Conservation (phyloP, 306 rosid genomes). For the Malus sieversii region DNA sequence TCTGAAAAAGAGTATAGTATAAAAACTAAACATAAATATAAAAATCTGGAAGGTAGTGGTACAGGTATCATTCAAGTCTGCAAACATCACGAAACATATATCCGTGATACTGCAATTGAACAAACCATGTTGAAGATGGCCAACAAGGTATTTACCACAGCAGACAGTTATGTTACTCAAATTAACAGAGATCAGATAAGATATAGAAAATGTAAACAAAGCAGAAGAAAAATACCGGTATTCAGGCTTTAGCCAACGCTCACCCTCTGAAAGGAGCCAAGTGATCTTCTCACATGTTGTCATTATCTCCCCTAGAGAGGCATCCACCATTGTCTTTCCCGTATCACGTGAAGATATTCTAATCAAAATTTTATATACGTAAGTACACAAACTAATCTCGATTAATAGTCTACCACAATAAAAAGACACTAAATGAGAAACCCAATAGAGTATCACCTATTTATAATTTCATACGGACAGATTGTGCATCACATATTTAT, state of each 20-base stretch:
- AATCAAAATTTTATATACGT: conserved; percentile 19
- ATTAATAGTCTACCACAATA: conserved; percentile 4
- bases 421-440: neutral
- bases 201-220: neutral
- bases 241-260: conserved; percentile 85
- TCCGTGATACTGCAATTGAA: neutral
- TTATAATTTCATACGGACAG: too few species aligned
- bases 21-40: neutral
- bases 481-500: too few species aligned
- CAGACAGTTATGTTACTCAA: neutral
- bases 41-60: conserved; percentile 1
- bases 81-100: neutral
- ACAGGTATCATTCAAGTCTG: neutral
- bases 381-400: conserved; percentile 6
- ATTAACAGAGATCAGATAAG: conserved; percentile 8
- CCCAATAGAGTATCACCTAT: neutral
- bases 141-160: neutral
- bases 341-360: conserved; percentile 91
- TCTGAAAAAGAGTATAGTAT: neutral
- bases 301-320: conserved; percentile 89
- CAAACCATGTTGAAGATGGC: neutral
- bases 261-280: conserved; percentile 96
- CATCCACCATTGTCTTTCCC: conserved; percentile 92
- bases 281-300: conserved; percentile 93
- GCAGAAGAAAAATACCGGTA: conserved; percentile 46